Percentiles rank a stretch among this genome's conserved stretches.
Conservation (phyloP, 106 monocot species). For the Allium fistulosum region DNA sequence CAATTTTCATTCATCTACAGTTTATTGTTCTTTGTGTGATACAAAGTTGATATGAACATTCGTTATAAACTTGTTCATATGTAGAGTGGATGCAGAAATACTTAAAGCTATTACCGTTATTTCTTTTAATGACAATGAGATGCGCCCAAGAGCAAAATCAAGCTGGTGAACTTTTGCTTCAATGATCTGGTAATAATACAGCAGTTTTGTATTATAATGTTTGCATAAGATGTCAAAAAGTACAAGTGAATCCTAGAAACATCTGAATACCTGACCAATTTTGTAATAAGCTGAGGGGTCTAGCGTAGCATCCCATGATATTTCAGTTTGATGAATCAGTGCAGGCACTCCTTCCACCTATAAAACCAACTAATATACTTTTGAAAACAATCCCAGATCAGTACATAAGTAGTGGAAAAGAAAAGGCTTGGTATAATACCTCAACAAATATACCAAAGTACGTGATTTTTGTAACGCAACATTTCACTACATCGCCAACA, state of each 20-base stretch:
- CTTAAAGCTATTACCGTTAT: conserved; percentile 38
- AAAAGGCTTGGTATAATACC: conserved; percentile 27
- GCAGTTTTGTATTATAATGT: too few species aligned
- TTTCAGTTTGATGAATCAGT: conserved; percentile 83
- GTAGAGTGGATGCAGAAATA: too few species aligned
- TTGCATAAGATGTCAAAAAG: too few species aligned
- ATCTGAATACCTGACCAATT: conserved; percentile 67
- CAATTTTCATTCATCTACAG: too few species aligned
- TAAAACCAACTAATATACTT: neutral
- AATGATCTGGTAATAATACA: conserved; percentile 31
- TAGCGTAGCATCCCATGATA: conserved; percentile 79
- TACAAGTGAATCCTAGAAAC: neutral
- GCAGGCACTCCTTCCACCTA: conserved; percentile 94
- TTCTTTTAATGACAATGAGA: conserved; percentile 78
- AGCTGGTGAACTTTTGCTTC: conserved; percentile 92
- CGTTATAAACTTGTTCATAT: too few species aligned
- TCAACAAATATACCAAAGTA: conserved; percentile 97
- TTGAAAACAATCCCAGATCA: too few species aligned
- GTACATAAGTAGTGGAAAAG: neutral
- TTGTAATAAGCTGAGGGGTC: conserved; percentile 67
- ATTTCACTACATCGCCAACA: conserved; percentile 86
- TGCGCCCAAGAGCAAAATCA: conserved; percentile 70
- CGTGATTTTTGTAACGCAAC: conserved; percentile 62
- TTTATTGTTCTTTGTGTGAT: too few species aligned
- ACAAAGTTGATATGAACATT: too few species aligned